Conservation (phyloP, 2,329 filamentous ascomycete species). For the Penicillium janthinellum region DNA sequence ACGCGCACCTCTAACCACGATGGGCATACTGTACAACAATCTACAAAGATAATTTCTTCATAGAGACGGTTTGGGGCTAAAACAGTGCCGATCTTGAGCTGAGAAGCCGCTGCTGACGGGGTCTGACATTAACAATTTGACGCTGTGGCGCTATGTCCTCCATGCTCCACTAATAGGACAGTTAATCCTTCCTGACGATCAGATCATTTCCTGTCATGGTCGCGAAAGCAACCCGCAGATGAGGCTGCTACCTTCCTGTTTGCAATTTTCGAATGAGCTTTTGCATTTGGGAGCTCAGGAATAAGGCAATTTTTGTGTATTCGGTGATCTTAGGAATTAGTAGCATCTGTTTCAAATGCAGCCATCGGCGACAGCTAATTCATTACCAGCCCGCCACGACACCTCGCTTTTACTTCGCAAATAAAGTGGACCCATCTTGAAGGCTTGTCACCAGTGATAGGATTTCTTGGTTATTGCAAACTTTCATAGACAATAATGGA, state of each 20-base stretch:
- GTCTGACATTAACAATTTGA: neutral
- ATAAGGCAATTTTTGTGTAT: neutral
- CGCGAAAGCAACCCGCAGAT: neutral
- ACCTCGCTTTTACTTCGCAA: neutral
- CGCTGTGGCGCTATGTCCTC: neutral
- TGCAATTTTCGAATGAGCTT: neutral
- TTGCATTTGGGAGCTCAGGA: too few relatives aligned
- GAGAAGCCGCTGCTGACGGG: neutral
- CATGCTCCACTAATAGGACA: neutral
- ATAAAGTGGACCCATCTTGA: neutral
- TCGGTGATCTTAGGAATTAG: neutral
- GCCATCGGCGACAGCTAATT: neutral
- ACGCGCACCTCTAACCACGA: neutral
- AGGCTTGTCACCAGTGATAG: neutral
- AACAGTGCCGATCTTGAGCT: neutral
- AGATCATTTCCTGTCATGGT: neutral
- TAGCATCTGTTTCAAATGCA: neutral
- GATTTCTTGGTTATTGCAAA: neutral
- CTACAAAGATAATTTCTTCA: neutral
- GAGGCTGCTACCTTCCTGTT: neutral
- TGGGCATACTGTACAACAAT: neutral
- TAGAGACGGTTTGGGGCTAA: neutral
- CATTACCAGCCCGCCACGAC: neutral
- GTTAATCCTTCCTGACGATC: neutral
- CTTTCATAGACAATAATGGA: neutral